Evolutionary conservation across 345 rosid genomes (phyloP).

Genomic region (Bretschneidera sinensis): DNA sequence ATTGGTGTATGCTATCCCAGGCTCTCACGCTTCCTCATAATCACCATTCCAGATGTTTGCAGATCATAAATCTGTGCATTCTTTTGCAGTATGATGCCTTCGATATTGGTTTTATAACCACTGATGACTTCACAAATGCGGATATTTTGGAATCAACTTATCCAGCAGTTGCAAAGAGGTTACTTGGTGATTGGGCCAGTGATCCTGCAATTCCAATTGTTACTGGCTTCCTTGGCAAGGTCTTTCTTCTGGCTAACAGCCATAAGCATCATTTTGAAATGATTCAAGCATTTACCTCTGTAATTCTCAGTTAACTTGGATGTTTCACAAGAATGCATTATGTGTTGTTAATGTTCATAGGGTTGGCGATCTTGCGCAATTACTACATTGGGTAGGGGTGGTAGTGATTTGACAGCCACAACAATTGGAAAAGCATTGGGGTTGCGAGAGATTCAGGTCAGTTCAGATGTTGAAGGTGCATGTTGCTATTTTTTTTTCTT

Average conservation of each 20-base stretch:
- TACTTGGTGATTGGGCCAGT: constrained; percentile 66
- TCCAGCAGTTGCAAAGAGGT: constrained; percentile 90
- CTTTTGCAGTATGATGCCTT: constrained; percentile 94
- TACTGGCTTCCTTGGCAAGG: constrained; percentile 99
- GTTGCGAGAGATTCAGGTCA: constrained; percentile 93
- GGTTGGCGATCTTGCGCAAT: constrained; percentile 93
- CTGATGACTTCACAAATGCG: constrained; percentile 97
- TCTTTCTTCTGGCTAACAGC: constrained; percentile 18
- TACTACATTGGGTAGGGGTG: constrained; percentile 97
- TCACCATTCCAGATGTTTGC: background rate
- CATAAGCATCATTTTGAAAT: constrained; percentile 8
- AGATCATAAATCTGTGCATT: background rate
- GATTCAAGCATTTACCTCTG: background rate
- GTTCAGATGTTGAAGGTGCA: constrained; percentile 15
- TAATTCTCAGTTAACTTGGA: background rate
- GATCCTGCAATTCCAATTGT: constrained; percentile 93
- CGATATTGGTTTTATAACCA: constrained; percentile 87
- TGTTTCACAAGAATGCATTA: constrained; percentile 3
- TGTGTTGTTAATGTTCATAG: constrained; percentile 29
- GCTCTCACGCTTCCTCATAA: background rate
- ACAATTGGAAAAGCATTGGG: constrained; percentile 95
- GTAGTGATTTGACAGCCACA: constrained; percentile 98
- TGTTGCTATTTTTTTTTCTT: too few species aligned
- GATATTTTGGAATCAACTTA: constrained; percentile 96
- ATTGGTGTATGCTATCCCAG: background rate